Conservation (phyloP, 1,284 basidiomycete genomes). For the Apiotrichum gracile region DNA sequence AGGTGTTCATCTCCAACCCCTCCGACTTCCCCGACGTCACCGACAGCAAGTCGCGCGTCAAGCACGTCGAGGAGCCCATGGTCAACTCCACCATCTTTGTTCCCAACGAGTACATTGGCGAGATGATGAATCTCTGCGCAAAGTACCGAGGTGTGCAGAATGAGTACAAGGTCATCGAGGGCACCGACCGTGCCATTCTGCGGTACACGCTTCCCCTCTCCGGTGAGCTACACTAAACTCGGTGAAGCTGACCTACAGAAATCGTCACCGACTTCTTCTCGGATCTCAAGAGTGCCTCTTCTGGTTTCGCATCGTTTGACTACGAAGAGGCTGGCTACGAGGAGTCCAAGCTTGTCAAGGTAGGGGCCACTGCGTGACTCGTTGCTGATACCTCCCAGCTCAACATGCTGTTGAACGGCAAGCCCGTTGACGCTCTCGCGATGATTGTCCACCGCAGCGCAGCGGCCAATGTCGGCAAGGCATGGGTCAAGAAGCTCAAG, state of each 20-base stretch:
- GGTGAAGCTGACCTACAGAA: conserved; percentile 47
- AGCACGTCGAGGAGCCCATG: conserved; percentile 77
- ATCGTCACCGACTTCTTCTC: conserved; percentile 93
- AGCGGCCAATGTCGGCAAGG: conserved; percentile 64
- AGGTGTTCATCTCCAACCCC: conserved; percentile 72
- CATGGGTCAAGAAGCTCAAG: conserved; percentile 85
- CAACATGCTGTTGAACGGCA: conserved; percentile 77
- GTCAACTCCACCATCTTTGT: conserved; percentile 87
- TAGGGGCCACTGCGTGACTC: background rate
- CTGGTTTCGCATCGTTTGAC: conserved; percentile 88
- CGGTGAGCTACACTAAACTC: background rate
- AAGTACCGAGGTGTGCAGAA: conserved; percentile 69
- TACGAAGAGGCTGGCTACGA: conserved; percentile 89
- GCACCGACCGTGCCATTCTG: conserved; percentile 60
- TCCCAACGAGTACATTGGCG: conserved; percentile 77
- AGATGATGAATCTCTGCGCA: conserved; percentile 87
- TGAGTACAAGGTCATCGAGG: conserved; percentile 71
- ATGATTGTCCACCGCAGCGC: conserved; percentile 70
- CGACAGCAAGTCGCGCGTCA: conserved; percentile 60
- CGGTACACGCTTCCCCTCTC: conserved; percentile 71
- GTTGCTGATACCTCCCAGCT: conserved; percentile 50
- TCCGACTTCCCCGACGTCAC: conserved; percentile 80
- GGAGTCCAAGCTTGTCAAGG: conserved; percentile 66
- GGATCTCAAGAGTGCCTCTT: conserved; percentile 73
- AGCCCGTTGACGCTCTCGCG: conserved; percentile 85